Base-by-base conservation (phyloP, 805 yeast species). In the Ogataea trehaloabstinens region DNA sequence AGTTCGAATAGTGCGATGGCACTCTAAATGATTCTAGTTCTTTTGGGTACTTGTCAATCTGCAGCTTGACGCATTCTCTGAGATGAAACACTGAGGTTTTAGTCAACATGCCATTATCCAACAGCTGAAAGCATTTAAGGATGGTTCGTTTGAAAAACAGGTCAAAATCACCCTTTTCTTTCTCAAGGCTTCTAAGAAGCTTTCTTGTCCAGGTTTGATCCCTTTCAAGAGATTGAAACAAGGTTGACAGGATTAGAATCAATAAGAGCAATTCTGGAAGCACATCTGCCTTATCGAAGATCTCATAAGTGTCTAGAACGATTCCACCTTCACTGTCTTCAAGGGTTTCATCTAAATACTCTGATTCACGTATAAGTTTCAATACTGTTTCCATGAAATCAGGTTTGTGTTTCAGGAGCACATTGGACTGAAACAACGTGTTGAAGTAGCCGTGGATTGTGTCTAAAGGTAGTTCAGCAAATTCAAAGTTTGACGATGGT, bases 401-500 rank as follows among this genome's bases (percentile, higher is more conserved):
- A 10, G 41, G 42, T 19, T 37, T 19, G 12, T 39, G 40, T 19
- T 38, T 22, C 6, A 58, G 52, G 4, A 55, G 61, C 5, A 44
- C 22, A 8, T 58, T 45, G 7, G 58, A 19, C 5, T 48, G 46
- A 24, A 48, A 62, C 7, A 53, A 46, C 3, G 53, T 36, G 6
- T 46, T 44, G 35, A 75, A 69, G 6, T 66, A 67, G 1, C 60
- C 52, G 35, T 63, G 66, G 11, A 81, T 66, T 3, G 58, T 53
- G 0, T 54, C 48, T 19, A 82, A 48, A 1, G 80, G 69, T 3
- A 91, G 51, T 60, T 91, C 98, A 6, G 82, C 96, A 52, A 85
- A 83, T 58, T 91, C 98, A 56, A 68, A 77, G 33, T 74, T 76
- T 2, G 93, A 83, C 0, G 87, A 86, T 16, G 68, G 70, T 24